phyloP scores from a whole-genome alignment of 2,329 filamentous ascomycete species.

The Verticillium albo-atrum region DNA sequence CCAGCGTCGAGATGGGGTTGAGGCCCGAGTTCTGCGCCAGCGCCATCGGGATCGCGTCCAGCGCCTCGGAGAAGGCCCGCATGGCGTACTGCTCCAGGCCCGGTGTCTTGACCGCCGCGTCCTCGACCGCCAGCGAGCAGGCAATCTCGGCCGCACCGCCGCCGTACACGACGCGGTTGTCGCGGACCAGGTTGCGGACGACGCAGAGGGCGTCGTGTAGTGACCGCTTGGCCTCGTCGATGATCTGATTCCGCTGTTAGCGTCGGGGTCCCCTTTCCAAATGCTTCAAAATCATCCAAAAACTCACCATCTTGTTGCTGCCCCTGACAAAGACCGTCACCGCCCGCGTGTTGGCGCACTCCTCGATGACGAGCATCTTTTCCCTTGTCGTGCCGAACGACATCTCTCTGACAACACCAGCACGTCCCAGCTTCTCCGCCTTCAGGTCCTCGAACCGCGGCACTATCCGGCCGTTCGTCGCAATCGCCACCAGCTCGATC shows the following conservation, averaged over 20 bases:
- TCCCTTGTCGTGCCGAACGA: constrained; percentile 95
- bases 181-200: constrained; percentile 89
- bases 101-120: constrained; percentile 88
- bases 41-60: constrained; percentile 92
- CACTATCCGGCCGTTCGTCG: constrained; percentile 95
- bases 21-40: constrained; percentile 96
- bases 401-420: constrained; percentile 90
- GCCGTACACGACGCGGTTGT: constrained; percentile 97
- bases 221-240: constrained; percentile 97
- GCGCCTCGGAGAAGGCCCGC: constrained; percentile 93
- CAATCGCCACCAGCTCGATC: constrained; percentile 97
- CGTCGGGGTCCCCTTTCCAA: background rate
- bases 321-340: constrained; percentile 95
- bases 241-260: constrained; percentile 63
- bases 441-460: constrained; percentile 94
- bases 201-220: constrained; percentile 97
- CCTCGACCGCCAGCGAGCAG: constrained; percentile 92
- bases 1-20: constrained; percentile 92
- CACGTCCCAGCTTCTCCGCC: constrained; percentile 83
- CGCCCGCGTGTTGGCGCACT: constrained; percentile 95
- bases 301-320: constrained; percentile 95
- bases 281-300: no score
- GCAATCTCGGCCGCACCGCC: constrained; percentile 96
- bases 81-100: constrained; percentile 99
- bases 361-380: constrained; percentile 99